phyloP scores from a whole-genome alignment of 768 basidiomycete species.

The Russula brevipes region DNA sequence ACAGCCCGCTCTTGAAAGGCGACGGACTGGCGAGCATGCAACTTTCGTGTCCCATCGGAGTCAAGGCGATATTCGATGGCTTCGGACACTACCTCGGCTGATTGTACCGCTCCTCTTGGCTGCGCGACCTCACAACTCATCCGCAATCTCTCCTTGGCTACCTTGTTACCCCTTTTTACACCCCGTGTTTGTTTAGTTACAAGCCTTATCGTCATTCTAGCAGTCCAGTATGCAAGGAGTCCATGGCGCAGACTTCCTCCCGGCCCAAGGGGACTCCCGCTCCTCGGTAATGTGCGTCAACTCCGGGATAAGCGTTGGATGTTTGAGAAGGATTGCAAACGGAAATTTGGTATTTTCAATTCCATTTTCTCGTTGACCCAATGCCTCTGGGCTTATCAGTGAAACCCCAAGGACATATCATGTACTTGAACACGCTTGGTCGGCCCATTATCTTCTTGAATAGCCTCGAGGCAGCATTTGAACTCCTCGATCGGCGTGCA shows the following conservation, averaged over 20 bases:
- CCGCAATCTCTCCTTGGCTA: neutral
- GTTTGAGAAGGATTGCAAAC: neutral
- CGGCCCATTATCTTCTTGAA: neutral
- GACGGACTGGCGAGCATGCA: no score
- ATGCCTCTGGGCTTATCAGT: neutral
- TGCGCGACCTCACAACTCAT: neutral
- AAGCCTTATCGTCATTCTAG: neutral
- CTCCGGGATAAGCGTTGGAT: constrained; percentile 4
- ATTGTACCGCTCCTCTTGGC: no score
- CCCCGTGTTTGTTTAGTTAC: neutral
- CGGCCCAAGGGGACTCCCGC: constrained; percentile 1
- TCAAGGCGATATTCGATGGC: neutral
- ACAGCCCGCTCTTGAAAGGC: no score
- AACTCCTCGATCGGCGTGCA: constrained; percentile 5
- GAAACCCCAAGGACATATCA: neutral
- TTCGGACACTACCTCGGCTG: neutral
- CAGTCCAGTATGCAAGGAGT: neutral
- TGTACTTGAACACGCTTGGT: constrained; percentile 8
- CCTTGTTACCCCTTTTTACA: neutral
- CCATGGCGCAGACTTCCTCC: constrained; percentile 8
- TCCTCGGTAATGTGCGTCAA: constrained; percentile 7
- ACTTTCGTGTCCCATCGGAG: no score
- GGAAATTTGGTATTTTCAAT: neutral
- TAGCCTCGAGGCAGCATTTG: neutral
- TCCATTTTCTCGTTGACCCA: neutral